A percentile compares a stretch with the other conserved stretches of the same genome.
These are phyloP conservation scores for Oehlia diaphana DNA, from an alignment of 192 early-diverging fungal species.

Conservation along the genomic window DNA sequence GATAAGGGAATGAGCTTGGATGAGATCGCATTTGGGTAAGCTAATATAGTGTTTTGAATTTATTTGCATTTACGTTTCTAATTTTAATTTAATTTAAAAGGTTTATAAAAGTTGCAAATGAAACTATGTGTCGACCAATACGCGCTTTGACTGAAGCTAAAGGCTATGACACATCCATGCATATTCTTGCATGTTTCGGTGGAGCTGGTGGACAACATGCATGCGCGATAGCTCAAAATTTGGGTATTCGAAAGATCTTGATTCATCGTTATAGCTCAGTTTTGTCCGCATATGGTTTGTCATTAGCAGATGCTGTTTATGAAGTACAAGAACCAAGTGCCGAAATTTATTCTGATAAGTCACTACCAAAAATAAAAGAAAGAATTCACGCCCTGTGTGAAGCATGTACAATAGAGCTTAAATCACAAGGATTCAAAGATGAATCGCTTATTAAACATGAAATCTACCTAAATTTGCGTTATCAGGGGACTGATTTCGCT, in stretches of 20 bases:
- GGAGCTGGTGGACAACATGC: slow-evolving; percentile 97
- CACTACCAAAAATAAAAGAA: slow-evolving; percentile 47
- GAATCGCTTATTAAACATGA: slow-evolving; percentile 52
- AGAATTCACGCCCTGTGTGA: slow-evolving; percentile 52
- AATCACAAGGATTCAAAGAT: slow-evolving; percentile 68
- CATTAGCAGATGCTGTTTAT: slow-evolving; percentile 88
- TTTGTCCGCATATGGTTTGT: slow-evolving; percentile 90
- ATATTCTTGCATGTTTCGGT: slow-evolving; percentile 90
- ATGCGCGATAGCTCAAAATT: slow-evolving; percentile 83
- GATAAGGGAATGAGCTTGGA: slow-evolving; percentile 67
- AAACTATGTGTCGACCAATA: slow-evolving; percentile 95
- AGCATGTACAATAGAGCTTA: slow-evolving; percentile 53
- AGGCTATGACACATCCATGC: slow-evolving; percentile 83
- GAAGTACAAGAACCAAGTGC: slow-evolving; percentile 86
- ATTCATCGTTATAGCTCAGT: slow-evolving; percentile 90
- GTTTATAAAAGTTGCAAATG: slow-evolving; percentile 94
- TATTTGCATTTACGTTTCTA: not conserved
- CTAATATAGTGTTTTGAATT: not conserved
- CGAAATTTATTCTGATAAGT: slow-evolving; percentile 41
- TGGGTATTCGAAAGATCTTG: slow-evolving; percentile 85
- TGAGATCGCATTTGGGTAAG: slow-evolving; percentile 82
- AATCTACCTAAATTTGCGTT: slow-evolving; percentile 86
- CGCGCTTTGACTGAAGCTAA: slow-evolving; percentile 89
- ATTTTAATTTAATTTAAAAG: slow-evolving; percentile 9
- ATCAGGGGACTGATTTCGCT: slow-evolving; percentile 89